Evolutionary conservation across 1,139 yeast genomes (phyloP), one percentile per base, ranked within the genome.

Genomic region (Blastobotrys malaysiensis): DNA sequence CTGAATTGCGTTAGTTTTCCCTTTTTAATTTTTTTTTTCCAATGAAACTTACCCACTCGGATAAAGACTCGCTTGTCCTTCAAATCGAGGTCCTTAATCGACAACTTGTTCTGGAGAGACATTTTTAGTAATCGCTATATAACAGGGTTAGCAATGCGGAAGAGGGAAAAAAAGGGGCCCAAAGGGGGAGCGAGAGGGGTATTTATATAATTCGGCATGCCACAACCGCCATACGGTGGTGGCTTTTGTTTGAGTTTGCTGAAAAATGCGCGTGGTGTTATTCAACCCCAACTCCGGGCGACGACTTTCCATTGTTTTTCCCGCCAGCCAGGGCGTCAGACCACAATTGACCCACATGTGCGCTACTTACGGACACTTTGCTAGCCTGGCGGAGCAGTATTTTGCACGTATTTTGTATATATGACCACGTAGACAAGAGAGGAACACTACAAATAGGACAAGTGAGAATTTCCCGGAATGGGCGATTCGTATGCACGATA

Each of bases 41-140:
- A 21, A 4, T n/a, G 14, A 5, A 19, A 64, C 65, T 27, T 61
- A 68, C 71, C 96, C 62, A 90, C 97, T 77, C 97, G 86, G 80
- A 91, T 89, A 77, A 91, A 89, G 70, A 91, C 98, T 71, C 96
- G 83, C 81, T 90, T 90, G 74, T 82, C 90, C 69, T 85, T 74
- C 74, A 88, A 84, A 72, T 83, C 82, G 66, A 93, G 79, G 76
- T 91, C 98, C 72, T 86, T 84, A 73, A 91, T 96, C 58, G 96
- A 86, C 66, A 91, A 82, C 77, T 91, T 91, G 75, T 80, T 87
- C 57, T 96, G 84, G 73, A 93, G 83, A 66, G 98, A 91, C 98
- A 91, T 88, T 53, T 43, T 60, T 26, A 24, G 22, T 19, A 22
- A 14, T 20, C 16, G 26, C 22, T 45, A 16, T 39, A 39, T 39